phyloP scores from a whole-genome alignment of 176 grass and related monocot genomes.

The Oryza coarctata region DNA sequence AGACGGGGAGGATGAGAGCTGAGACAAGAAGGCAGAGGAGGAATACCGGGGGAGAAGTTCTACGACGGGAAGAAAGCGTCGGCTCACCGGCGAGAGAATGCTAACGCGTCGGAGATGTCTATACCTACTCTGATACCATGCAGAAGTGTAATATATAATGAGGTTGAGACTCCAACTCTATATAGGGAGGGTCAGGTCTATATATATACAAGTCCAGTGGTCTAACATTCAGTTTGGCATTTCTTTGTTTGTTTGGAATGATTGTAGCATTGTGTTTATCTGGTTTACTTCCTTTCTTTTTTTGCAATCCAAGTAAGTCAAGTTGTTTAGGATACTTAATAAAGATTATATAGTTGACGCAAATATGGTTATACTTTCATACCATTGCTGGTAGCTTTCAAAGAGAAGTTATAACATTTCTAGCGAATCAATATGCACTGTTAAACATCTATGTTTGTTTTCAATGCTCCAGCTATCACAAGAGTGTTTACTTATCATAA shows the following conservation, averaged over 20 bases:
- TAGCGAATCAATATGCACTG: background rate
- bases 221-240: background rate
- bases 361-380: background rate
- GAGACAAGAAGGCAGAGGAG: no score
- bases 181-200: no score
- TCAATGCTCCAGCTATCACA: background rate
- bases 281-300: background rate
- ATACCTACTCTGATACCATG: no score
- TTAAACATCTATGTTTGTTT: background rate
- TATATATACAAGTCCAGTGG: no score
- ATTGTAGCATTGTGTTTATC: background rate
- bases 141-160: no score
- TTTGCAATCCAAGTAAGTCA: no score
- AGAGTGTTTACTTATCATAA: background rate
- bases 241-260: background rate
- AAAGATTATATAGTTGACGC: background rate
- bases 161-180: no score
- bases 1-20: no score
- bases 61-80: no score
- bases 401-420: background rate
- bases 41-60: no score
- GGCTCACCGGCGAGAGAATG: no score
- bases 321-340: background rate
- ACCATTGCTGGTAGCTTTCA: background rate
- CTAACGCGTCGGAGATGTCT: no score